Percentiles rank a stretch among this genome's conserved stretches.
phyloP scores from a whole-genome alignment of 108 stramenopile species.

The Cyclotella choctawhatcheeana region DNA sequence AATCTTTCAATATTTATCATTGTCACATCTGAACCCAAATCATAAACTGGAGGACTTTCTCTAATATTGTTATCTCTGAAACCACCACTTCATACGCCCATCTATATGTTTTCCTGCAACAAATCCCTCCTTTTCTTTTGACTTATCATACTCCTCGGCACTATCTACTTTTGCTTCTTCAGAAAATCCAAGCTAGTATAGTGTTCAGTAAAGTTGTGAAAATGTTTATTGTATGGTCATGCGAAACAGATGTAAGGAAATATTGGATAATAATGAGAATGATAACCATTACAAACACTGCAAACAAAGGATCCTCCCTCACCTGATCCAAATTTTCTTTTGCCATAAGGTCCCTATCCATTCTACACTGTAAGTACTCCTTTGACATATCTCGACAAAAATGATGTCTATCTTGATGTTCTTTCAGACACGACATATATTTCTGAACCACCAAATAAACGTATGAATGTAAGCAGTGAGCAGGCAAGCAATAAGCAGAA shows the following conservation, averaged over 20 bases:
- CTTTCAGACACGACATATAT: slow-evolving; percentile 84
- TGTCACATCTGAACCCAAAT: neutral
- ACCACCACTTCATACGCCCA: slow-evolving; percentile 79
- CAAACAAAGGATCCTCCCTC: neutral
- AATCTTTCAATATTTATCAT: neutral
- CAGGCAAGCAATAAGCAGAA: too few relatives aligned
- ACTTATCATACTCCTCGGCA: slow-evolving; percentile 79
- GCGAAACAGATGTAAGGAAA: neutral
- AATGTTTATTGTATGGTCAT: neutral
- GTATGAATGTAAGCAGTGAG: neutral
- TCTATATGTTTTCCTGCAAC: slow-evolving; percentile 88
- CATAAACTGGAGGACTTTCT: neutral
- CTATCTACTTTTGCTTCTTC: slow-evolving; percentile 66
- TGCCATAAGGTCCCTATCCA: slow-evolving; percentile 85
- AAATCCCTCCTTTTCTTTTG: slow-evolving; percentile 86
- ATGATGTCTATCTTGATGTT: slow-evolving; percentile 76
- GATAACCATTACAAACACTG: neutral
- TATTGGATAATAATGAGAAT: neutral
- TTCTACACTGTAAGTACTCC: slow-evolving; percentile 89
- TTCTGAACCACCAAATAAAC: slow-evolving; percentile 22
- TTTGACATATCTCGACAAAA: slow-evolving; percentile 82
- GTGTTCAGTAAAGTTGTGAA: too few relatives aligned
- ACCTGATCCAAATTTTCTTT: slow-evolving; percentile 81
- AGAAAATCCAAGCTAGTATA: slow-evolving; percentile 65
- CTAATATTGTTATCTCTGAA: slow-evolving; percentile 40